phyloP scores from a whole-genome alignment of 179 eudicot genomes.

The Pouteria campechiana region DNA sequence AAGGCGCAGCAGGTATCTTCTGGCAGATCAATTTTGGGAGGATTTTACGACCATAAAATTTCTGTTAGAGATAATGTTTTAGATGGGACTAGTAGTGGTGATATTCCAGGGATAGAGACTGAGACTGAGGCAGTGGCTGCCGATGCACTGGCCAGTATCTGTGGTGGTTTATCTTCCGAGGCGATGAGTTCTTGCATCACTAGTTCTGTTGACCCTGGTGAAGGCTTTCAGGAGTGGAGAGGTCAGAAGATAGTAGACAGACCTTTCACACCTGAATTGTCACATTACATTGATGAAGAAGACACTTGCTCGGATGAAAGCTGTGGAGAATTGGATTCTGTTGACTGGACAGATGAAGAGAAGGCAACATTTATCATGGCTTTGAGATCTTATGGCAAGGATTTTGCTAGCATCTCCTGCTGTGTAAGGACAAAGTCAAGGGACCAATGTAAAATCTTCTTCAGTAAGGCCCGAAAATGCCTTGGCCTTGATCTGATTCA shows the following conservation, averaged over 20 bases:
- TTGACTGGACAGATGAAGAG: conserved; percentile 93
- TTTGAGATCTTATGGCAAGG: conserved; percentile 65
- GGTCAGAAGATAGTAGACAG: conserved; percentile 30
- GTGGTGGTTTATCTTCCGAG: conserved; percentile 85
- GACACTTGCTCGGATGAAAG: conserved; percentile 81
- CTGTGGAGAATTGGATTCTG: conserved; percentile 67
- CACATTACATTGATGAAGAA: conserved; percentile 52
- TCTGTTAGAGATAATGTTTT: conserved; percentile 16
- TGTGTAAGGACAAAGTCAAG: conserved; percentile 59
- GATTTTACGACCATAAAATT: conserved; percentile 15
- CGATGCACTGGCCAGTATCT: conserved; percentile 93
- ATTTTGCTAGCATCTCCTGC: conserved; percentile 63
- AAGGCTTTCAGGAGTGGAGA: conserved; percentile 43
- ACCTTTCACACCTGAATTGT: conserved; percentile 50
- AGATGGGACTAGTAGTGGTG: conserved; percentile 36
- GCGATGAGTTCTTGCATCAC: conserved; percentile 95
- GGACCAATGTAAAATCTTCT: conserved; percentile 76
- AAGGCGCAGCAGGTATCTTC: conserved; percentile 16
- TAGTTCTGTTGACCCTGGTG: conserved; percentile 66
- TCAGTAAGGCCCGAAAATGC: conserved; percentile 79
- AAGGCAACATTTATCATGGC: conserved; percentile 68
- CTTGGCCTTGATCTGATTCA: conserved; percentile 55
- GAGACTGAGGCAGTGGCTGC: conserved; percentile 85
- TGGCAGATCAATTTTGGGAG: conserved; percentile 14
- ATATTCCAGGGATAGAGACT: conserved; percentile 24